Evolutionary conservation across 192 early-diverging fungal genomes (phyloP), one percentile per base, ranked within the genome.

Genomic region (Coemansia sp.): DNA sequence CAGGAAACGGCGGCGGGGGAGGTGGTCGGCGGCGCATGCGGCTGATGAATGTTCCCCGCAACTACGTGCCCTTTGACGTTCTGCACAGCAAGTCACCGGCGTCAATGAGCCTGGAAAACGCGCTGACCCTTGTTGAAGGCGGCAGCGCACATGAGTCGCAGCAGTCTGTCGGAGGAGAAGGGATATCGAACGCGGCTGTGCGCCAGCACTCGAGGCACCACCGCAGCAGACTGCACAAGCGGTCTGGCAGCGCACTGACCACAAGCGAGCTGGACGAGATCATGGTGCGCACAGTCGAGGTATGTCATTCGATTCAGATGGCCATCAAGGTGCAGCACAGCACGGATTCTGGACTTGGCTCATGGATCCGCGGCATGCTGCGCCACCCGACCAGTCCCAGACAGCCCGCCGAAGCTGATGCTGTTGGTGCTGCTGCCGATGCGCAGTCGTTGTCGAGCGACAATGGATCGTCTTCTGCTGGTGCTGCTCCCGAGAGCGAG

Each of bases 221-320:
- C n/a, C 70, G 76, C 11, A 23, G 45, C 20, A 59, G 70, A 1
- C 57, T 65, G 57, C 77, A 80, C 31, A 70, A 67, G 64, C 67
- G 71, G 0, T 67, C 77, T 31, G 50, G 64, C 0, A 74, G 77
- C 48, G 77, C 68, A 11, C 41, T 80, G 40, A 64, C 68, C 8
- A 60, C 31, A 1, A 53, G n/a, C 54, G 77, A 80, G 58, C 57
- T 80, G 19, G 77, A 80, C 57, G 71, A 80, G 13, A 70, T 80
- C 15, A 80, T 80, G 77, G 69, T 74, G 19, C 70, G 62, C 40
- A 74, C 77, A 2, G 77, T 63, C 5, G 77, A 80, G 50, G 61
- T 66, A 57, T 80, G 77, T 30, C 72, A 80, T 42, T 74, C 77
- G n/a, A 56, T 80, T 5, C 77, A 80, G 59, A 61, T 61, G 2